Evolutionary conservation across 768 basidiomycete species (phyloP).

Genomic region (Sarcomyxa edulis): DNA sequence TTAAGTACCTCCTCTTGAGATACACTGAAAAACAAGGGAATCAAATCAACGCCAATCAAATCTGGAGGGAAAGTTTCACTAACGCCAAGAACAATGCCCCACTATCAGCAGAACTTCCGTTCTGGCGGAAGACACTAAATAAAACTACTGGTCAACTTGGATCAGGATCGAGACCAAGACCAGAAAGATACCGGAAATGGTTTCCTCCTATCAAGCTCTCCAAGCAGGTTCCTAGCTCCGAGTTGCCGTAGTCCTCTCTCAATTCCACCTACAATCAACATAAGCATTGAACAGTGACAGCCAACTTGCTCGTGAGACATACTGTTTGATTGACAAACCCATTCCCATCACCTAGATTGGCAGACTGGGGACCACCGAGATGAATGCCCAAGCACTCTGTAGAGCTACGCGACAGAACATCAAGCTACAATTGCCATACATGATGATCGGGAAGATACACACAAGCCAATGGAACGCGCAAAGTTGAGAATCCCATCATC

Average conservation of each 20-base stretch:
- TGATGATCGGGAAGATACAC: conserved; percentile 13
- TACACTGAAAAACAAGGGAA: conserved; percentile 23
- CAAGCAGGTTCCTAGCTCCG: conserved; percentile 60
- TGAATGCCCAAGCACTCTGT: conserved; percentile 74
- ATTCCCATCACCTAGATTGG: conserved; percentile 76
- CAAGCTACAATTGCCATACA: conserved; percentile 21
- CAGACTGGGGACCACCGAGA: conserved; percentile 58
- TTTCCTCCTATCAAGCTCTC: conserved; percentile 78
- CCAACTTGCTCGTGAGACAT: conserved; percentile 16
- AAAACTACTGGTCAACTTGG: conserved; percentile 21
- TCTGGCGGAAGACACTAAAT: conserved; percentile 49
- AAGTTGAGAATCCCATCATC: conserved; percentile 53
- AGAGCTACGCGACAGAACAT: conserved; percentile 14
- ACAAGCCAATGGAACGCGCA: conserved; percentile 63
- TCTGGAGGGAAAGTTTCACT: conserved; percentile 14
- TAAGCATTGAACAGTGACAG: neutral
- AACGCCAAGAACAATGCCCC: conserved; percentile 61
- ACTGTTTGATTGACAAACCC: conserved; percentile 55
- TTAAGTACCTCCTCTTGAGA: conserved; percentile 33
- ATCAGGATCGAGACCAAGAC: conserved; percentile 1
- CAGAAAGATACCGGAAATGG: conserved; percentile 61
- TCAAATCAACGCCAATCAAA: neutral
- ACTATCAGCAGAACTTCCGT: conserved; percentile 39
- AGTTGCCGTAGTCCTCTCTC: conserved; percentile 70
- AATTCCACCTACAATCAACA: conserved; percentile 58